Base-by-base conservation (phyloP, 1,284 basidiomycete genomes). In the Ceratobasidium sp. region DNA sequence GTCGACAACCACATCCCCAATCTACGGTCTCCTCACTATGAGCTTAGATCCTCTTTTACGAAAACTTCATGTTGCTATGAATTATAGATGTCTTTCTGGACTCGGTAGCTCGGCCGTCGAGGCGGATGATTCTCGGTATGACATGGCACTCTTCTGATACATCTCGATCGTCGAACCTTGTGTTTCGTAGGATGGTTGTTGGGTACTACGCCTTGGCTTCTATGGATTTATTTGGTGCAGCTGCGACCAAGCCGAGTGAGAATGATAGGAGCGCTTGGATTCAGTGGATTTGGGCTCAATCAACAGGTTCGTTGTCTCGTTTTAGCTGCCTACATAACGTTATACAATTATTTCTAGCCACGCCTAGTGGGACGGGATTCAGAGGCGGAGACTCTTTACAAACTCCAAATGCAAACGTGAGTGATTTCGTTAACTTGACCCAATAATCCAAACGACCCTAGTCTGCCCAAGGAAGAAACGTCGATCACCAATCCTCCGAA, bases 281-380 rank as follows among this genome's bases (percentile, higher is more conserved):
- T 72, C 86, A 89, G 69, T 98, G 96, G 96, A 88, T 98, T 63
- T 98, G 96, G 93, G 87, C 86, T 17, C 90, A 96, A 81, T 93
- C 96, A 79, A 87, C 87, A 54, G 84, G 84, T 81, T 54, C 77
- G 82, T 62, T 19, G 79, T 33, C 8, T 36, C 15, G 24, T 64
- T n/a, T 75, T 65, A 66, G 74, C 59, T 51, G 54, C 31, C 66
- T 53, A 8, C 59, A 56, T 27, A 19, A 17, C 9, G 67, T 47
- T 50, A 41, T 14, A n/a, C 22, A 24, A 33, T 50, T 45, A 27
- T 27, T 71, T 50, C 29, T 29, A 91, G 91, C 81, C 47, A 87
- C 88, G 11, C 79, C 80, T 59, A 83, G 89, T 78, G 89, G 88
- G 1, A 87, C 92, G 66, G 95, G 94, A 1, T 97, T 96, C 80